phyloP scores from a whole-genome alignment of 2,329 filamentous ascomycete genomes.

The Verticillium zaregamsianum region DNA sequence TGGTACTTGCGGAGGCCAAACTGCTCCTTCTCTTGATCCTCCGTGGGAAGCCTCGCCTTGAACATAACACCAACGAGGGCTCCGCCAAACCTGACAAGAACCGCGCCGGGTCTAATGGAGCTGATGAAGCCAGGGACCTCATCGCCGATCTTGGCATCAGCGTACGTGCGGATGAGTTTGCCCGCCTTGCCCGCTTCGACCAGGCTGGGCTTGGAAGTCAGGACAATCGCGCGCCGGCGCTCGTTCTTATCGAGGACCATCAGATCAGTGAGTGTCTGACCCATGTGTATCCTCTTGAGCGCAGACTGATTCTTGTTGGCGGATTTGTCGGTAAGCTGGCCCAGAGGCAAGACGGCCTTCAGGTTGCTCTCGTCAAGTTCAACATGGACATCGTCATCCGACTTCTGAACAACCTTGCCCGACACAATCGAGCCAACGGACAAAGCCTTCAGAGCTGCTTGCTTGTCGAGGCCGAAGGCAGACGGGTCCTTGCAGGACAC shows the following conservation, averaged over 20 bases:
- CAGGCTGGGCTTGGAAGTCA: conserved; percentile 81
- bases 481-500: conserved; percentile 92
- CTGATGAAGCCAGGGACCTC: conserved; percentile 75
- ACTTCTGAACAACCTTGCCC: conserved; percentile 78
- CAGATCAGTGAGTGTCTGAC: conserved; percentile 77
- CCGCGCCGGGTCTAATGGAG: conserved; percentile 74
- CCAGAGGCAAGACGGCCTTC: conserved; percentile 71
- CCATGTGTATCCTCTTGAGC: conserved; percentile 77
- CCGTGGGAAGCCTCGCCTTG: conserved; percentile 71
- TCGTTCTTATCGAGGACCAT: conserved; percentile 83
- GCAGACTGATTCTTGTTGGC: conserved; percentile 71
- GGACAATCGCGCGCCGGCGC: conserved; percentile 66
- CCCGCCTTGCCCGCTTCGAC: conserved; percentile 69
- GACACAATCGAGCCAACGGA: conserved; percentile 70
- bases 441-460: conserved; percentile 70
- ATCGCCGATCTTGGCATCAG: conserved; percentile 66
- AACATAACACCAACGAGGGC: conserved; percentile 75
- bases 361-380: conserved; percentile 71
- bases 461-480: conserved; percentile 69
- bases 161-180: conserved; percentile 67
- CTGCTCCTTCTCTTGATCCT: conserved; percentile 60
- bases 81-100: conserved; percentile 86
- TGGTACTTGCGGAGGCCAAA: conserved; percentile 79
- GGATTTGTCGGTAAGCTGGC: conserved; percentile 83
- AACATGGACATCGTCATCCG: conserved; percentile 69